phyloP scores from a whole-genome alignment of 805 yeast genomes.

The Hanseniaspora mollemarum region DNA sequence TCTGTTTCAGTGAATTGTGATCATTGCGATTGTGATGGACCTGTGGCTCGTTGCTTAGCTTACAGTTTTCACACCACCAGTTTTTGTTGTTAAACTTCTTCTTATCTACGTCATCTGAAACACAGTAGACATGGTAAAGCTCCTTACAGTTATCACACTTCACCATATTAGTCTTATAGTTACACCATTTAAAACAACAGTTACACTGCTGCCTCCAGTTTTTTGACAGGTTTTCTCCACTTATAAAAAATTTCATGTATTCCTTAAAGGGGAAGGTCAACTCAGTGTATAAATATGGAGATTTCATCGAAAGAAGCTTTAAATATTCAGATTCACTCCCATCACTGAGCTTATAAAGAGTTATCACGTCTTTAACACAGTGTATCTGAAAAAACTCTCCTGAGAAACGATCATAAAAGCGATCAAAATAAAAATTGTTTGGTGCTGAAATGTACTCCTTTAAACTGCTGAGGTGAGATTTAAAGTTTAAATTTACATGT shows the following conservation, averaged over 20 bases:
- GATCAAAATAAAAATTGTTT: conserved; percentile 71
- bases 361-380: conserved; percentile 47
- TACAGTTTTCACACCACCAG: conserved; percentile 8
- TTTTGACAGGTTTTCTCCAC: conserved; percentile 6
- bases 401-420: conserved; percentile 77
- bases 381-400: conserved; percentile 68
- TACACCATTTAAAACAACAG: conserved; percentile 77
- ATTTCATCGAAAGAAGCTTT: conserved; percentile 52
- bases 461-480: conserved; percentile 25
- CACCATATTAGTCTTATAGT: conserved; percentile 51
- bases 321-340: conserved; percentile 38
- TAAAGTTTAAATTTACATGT: not conserved
- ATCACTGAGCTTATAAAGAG: conserved; percentile 25
- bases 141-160: conserved; percentile 67
- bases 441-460: conserved; percentile 48
- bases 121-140: conserved; percentile 65
- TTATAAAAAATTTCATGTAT: conserved; percentile 20
- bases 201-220: conserved; percentile 40
- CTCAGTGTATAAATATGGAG: conserved; percentile 66
- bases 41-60: not conserved
- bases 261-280: conserved; percentile 27
- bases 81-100: not conserved
- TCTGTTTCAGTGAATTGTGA: not conserved
- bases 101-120: not conserved
- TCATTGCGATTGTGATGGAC: not conserved